Evolutionary conservation across 768 basidiomycete species (phyloP).

Genomic region (Lactarius hatsudake): DNA sequence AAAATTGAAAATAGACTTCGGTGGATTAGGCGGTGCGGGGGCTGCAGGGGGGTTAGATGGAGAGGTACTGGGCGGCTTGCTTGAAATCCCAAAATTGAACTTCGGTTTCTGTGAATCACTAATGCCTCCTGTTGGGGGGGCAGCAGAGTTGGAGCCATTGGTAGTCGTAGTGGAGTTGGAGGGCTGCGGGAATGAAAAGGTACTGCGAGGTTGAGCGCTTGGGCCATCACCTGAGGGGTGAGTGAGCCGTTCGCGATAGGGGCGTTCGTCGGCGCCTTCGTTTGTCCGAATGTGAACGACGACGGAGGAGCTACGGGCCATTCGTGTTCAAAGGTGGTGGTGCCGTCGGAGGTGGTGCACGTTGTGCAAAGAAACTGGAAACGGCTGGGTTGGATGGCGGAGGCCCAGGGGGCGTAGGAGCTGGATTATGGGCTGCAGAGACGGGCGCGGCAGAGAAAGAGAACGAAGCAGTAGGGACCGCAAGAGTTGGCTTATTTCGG

Average conservation of each 20-base stretch:
- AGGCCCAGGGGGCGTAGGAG: conserved; percentile 16
- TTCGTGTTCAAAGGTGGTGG: conserved; percentile 3
- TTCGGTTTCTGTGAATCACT: conserved; percentile 23
- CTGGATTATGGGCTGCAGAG: not conserved
- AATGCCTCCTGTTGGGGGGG: conserved; percentile 12
- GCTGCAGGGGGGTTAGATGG: conserved; percentile 15
- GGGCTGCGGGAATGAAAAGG: conserved; percentile 12
- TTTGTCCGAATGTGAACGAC: conserved; percentile 9
- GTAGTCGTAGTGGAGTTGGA: not conserved
- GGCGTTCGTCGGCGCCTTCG: conserved; percentile 16
- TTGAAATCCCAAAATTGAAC: conserved; percentile 28
- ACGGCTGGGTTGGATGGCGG: conserved; percentile 21
- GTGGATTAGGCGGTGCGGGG: conserved; percentile 7
- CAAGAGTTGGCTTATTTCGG: conserved; percentile 4
- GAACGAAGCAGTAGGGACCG: conserved; percentile 6
- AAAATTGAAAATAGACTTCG: conserved; percentile 15
- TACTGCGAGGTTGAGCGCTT: not conserved
- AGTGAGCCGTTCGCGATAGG: conserved; percentile 23
- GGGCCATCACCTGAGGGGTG: conserved; percentile 6
- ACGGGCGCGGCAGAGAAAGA: conserved; percentile 19
- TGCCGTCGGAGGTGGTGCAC: conserved; percentile 1
- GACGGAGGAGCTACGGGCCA: conserved; percentile 1
- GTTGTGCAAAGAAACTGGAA: conserved; percentile 35
- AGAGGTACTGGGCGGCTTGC: conserved; percentile 17
- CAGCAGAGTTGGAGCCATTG: conserved; percentile 7